These are phyloP conservation scores for Panellus pusillus DNA, from an alignment of 768 basidiomycete genomes.

Conservation along the genomic window DNA sequence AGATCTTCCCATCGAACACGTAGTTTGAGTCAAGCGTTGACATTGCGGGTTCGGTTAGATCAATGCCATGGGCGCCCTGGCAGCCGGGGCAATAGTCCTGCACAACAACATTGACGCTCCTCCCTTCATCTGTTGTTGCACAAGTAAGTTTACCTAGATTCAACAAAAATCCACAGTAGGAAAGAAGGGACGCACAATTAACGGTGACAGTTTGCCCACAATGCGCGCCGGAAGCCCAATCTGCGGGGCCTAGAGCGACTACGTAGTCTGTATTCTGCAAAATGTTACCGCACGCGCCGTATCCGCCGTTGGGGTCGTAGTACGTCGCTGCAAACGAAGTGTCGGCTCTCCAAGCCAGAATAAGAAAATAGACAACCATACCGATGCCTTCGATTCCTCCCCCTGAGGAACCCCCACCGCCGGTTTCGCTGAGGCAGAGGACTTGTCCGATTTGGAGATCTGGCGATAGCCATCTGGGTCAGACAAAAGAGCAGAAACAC, in stretches of 20 bases:
- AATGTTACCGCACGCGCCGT: constrained; percentile 2
- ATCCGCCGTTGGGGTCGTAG: constrained; percentile 6
- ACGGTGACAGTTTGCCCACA: constrained; percentile 1
- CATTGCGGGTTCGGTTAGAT: neutral
- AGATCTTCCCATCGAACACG: neutral
- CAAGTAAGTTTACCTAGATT: too few relatives aligned
- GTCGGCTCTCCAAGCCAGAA: neutral
- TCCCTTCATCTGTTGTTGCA: constrained; percentile 16
- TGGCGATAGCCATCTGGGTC: too few relatives aligned
- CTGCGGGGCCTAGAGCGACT: neutral
- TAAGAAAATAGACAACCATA: neutral
- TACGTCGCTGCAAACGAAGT: constrained; percentile 5
- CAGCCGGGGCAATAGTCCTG: neutral
- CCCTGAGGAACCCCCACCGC: too few relatives aligned
- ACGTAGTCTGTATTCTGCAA: neutral
- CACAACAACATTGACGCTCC: neutral
- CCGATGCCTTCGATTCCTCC: too few relatives aligned
- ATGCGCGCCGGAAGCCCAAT: constrained; percentile 1
- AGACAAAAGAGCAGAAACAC: too few relatives aligned
- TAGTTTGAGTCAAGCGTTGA: neutral
- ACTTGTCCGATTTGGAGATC: too few relatives aligned
- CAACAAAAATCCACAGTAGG: too few relatives aligned
- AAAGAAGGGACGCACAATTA: neutral
- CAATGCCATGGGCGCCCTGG: neutral
- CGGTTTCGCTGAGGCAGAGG: too few relatives aligned